Percentiles rank a stretch among this genome's conserved stretches.
phyloP scores from a whole-genome alignment of 2,329 filamentous ascomycete species.

The Aspergillus flavus region DNA sequence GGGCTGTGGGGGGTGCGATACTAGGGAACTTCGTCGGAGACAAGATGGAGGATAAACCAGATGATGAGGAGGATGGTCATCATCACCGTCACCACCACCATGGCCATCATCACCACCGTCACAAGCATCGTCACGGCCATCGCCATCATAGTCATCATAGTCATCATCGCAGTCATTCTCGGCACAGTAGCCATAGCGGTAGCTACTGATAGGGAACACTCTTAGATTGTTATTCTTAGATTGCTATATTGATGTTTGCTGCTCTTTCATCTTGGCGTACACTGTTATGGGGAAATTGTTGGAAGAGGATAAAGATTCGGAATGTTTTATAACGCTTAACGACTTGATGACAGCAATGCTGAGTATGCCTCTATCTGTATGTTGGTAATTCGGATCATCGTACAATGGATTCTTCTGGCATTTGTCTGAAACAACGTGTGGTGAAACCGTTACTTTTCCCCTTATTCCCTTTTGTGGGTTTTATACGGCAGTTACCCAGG shows the following conservation, averaged over 20 bases:
- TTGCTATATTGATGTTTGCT: not conserved
- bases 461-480: not conserved
- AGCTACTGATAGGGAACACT: constrained; percentile 1
- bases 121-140: constrained; percentile 15
- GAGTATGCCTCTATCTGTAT: not conserved
- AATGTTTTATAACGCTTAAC: not conserved
- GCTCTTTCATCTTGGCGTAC: not conserved
- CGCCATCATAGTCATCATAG: constrained; percentile 17
- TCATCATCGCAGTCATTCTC: constrained; percentile 27
- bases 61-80: constrained; percentile 11
- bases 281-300: not conserved
- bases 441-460: not conserved
- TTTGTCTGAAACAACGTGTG: not conserved
- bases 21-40: constrained; percentile 59
- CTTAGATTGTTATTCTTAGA: not conserved
- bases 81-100: constrained; percentile 21
- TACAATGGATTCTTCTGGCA: not conserved
- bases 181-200: constrained; percentile 22
- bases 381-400: not conserved
- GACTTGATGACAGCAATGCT: not conserved
- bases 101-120: constrained; percentile 19
- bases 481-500: not conserved
- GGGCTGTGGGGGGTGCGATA: constrained; percentile 60
- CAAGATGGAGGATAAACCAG: constrained; percentile 51
- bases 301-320: not conserved